These are phyloP conservation scores for Verticillium dahliae DNA, from an alignment of 2,329 filamentous ascomycete species.

Conservation along the genomic window DNA sequence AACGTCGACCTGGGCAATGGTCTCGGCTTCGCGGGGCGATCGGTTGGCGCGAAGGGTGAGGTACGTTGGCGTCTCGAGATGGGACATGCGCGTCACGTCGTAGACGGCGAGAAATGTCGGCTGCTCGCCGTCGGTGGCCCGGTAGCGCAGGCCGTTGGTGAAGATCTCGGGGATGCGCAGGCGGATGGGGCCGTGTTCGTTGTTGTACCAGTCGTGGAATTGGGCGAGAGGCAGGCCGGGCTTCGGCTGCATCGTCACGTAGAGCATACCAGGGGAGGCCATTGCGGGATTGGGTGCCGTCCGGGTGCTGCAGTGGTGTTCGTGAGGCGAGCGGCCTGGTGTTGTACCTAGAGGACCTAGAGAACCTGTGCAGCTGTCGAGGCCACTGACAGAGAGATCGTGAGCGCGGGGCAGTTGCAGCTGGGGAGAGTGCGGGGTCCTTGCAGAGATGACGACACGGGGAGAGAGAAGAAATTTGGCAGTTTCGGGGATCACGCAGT, in stretches of 20 bases:
- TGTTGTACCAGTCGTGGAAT: slow-evolving; percentile 93
- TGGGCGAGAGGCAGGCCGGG: slow-evolving; percentile 56
- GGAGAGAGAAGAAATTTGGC: neutral
- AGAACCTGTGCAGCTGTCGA: neutral
- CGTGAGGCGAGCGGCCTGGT: neutral
- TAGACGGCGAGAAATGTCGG: slow-evolving; percentile 76
- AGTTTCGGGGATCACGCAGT: no score
- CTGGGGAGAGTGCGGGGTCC: neutral
- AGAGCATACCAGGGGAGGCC: slow-evolving; percentile 62
- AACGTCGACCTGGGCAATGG: slow-evolving; percentile 54
- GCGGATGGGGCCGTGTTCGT: slow-evolving; percentile 79
- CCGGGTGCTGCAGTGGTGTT: neutral
- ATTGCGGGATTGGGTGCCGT: slow-evolving; percentile 14
- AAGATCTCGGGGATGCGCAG: slow-evolving; percentile 70
- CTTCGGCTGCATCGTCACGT: slow-evolving; percentile 79
- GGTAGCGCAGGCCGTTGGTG: slow-evolving; percentile 72
- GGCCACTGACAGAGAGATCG: neutral
- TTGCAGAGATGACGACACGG: neutral
- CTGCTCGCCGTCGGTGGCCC: slow-evolving; percentile 52
- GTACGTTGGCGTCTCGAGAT: slow-evolving; percentile 66
- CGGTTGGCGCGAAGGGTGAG: slow-evolving; percentile 54
- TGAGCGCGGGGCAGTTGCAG: neutral
- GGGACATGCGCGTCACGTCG: slow-evolving; percentile 70
- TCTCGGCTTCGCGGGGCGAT: slow-evolving; percentile 45
- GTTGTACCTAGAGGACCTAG: neutral